These are phyloP conservation scores for Thielaviopsis musarum DNA, from an alignment of 2,329 filamentous ascomycete species.

Conservation along the genomic window DNA sequence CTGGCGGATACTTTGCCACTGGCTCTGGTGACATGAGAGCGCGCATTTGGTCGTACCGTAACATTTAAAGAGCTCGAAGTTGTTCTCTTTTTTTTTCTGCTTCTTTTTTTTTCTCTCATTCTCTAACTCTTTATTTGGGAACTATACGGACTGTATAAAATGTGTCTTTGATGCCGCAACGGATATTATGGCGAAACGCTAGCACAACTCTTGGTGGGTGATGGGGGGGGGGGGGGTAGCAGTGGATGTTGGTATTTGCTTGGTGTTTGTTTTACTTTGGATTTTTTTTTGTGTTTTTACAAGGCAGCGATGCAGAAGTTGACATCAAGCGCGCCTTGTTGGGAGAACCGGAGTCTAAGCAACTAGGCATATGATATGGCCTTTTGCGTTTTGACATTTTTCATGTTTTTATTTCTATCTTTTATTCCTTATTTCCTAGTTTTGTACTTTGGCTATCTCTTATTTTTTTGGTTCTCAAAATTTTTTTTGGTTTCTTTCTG, in stretches of 20 bases:
- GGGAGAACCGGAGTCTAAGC: too few species aligned
- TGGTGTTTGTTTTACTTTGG: background rate
- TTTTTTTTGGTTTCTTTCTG: too few species aligned
- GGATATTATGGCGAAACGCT: background rate
- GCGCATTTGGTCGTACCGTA: slow-evolving; percentile 83
- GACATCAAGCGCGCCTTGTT: too few species aligned
- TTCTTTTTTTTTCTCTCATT: background rate
- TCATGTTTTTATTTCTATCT: too few species aligned
- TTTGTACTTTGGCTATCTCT: too few species aligned
- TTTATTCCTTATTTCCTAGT: too few species aligned
- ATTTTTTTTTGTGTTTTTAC: background rate
- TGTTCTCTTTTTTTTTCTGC: background rate
- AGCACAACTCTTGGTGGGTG: background rate
- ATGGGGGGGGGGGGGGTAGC: background rate
- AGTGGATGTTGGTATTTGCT: background rate
- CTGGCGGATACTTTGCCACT: slow-evolving; percentile 78
- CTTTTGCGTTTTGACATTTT: too few species aligned
- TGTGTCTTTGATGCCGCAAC: background rate
- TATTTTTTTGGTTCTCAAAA: too few species aligned
- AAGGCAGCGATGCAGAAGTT: background rate
- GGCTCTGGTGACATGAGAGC: slow-evolving; percentile 96
- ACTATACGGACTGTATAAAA: background rate
- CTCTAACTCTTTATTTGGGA: background rate
- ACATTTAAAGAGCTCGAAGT: background rate
- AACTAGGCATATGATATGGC: too few species aligned